phyloP scores from a whole-genome alignment of 768 basidiomycete species.

The Tephrocybe sp. region DNA sequence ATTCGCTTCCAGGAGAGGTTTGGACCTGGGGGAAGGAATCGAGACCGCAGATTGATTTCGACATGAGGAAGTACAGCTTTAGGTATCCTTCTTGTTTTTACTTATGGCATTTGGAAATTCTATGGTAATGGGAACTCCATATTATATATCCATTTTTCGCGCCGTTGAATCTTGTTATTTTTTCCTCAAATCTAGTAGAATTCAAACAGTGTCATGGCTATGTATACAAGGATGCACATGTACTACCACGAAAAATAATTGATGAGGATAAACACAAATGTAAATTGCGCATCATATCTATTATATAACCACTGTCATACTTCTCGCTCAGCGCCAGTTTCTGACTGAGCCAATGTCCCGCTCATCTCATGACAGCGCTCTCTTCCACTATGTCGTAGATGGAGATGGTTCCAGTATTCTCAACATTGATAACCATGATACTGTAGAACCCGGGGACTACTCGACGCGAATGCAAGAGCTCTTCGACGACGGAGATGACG shows the following conservation, averaged over 20 bases:
- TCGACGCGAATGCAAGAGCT: slow-evolving; percentile 69
- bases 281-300: not conserved
- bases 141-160: not conserved
- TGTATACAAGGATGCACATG: too few species aligned
- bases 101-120: not conserved
- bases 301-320: too few species aligned
- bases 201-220: too few species aligned
- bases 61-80: too few species aligned
- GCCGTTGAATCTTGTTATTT: not conserved
- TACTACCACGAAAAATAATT: too few species aligned
- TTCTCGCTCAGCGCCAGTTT: too few species aligned
- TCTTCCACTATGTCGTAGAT: slow-evolving; percentile 4
- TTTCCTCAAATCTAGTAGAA: too few species aligned
- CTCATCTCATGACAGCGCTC: slow-evolving; percentile 1
- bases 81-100: not conserved
- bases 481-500: slow-evolving; percentile 44
- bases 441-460: slow-evolving; percentile 51
- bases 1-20: slow-evolving; percentile 87
- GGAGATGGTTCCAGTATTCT: slow-evolving; percentile 22
- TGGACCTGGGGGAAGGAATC: slow-evolving; percentile 53
- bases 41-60: slow-evolving; percentile 44
- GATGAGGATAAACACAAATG: slow-evolving; percentile 5
- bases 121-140: not conserved
- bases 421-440: slow-evolving; percentile 36
- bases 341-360: slow-evolving; percentile 12